Evolutionary conservation across 495 filamentous ascomycete species (phyloP).

Genomic region (Durotheca rogersii): DNA sequence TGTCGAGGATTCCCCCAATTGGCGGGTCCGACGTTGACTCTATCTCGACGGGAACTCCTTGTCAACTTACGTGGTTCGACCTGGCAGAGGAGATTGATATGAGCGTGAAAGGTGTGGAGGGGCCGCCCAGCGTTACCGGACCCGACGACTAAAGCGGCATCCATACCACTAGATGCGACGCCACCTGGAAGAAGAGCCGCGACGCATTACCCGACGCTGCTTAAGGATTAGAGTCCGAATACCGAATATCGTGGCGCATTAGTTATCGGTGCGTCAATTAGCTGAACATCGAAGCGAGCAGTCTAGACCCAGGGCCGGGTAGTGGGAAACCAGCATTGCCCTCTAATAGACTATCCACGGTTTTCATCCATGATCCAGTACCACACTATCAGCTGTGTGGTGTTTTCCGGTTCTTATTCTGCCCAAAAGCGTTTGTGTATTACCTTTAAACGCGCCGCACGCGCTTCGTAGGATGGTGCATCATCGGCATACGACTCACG

Average conservation of each 20-base stretch:
- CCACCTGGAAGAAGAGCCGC: constrained; percentile 30
- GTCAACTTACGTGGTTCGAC: constrained; percentile 22
- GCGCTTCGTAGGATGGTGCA: constrained; percentile 2
- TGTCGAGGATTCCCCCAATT: constrained; percentile 20
- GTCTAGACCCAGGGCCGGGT: constrained; percentile 6
- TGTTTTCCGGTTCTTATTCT: too few relatives aligned
- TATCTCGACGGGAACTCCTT: constrained; percentile 25
- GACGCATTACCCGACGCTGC: constrained; percentile 17
- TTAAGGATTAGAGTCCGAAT: constrained; percentile 24
- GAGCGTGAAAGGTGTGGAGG: constrained; percentile 30
- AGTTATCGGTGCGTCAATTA: constrained; percentile 17
- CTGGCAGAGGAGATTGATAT: constrained; percentile 18
- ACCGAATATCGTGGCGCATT: constrained; percentile 18
- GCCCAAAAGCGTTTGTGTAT: too few relatives aligned
- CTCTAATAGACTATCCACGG: too few relatives aligned
- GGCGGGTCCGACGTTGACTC: constrained; percentile 8
- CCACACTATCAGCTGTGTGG: too few relatives aligned
- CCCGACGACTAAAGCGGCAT: constrained; percentile 34
- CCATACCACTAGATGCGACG: constrained; percentile 28
- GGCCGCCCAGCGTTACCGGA: constrained; percentile 32
- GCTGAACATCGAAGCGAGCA: constrained; percentile 1
- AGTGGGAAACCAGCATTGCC: background rate
- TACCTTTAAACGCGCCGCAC: constrained; percentile 10
- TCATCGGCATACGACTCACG: background rate
- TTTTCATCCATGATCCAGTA: too few relatives aligned